Percentiles rank a stretch among this genome's conserved stretches.
These are phyloP conservation scores for Lepidium aucheri DNA, from an alignment of 345 rosid species.

Conservation along the genomic window DNA sequence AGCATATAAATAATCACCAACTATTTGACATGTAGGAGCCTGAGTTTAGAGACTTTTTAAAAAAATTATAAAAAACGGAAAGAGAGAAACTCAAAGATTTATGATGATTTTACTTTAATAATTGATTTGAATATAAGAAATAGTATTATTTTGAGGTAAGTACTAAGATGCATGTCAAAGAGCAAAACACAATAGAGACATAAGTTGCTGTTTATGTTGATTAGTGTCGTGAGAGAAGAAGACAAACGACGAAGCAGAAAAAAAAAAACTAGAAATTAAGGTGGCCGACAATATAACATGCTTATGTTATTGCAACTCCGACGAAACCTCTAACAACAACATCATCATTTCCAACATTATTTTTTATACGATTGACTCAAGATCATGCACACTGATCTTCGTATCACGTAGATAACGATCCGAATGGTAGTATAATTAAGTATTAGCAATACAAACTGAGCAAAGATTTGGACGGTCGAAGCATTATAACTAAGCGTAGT, in stretches of 20 bases:
- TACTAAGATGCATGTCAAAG: conserved; percentile 14
- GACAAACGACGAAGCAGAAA: conserved; percentile 26
- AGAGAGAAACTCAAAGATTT: background rate
- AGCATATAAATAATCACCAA: background rate
- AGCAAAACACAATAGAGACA: conserved; percentile 23
- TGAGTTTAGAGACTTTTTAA: background rate
- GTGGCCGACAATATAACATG: conserved; percentile 42
- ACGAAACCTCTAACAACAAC: conserved; percentile 13
- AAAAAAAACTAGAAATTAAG: conserved; percentile 11
- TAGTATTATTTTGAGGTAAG: background rate
- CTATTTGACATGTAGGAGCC: conserved; percentile 1
- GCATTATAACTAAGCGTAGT: background rate
- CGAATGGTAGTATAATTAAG: background rate
- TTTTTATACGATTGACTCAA: background rate
- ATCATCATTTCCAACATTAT: background rate
- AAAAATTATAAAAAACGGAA: background rate
- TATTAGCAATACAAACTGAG: background rate
- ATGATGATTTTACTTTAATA: conserved; percentile 1
- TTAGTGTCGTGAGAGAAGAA: conserved; percentile 20
- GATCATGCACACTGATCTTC: conserved; percentile 22
- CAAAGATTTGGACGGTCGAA: background rate
- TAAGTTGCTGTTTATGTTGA: conserved; percentile 19
- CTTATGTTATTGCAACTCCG: conserved; percentile 21
- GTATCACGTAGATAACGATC: conserved; percentile 12
- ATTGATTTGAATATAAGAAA: background rate